Percentiles rank a stretch among this genome's conserved stretches.
phyloP scores from a whole-genome alignment of 1,139 yeast species.

The Yamadazyma sp. region DNA sequence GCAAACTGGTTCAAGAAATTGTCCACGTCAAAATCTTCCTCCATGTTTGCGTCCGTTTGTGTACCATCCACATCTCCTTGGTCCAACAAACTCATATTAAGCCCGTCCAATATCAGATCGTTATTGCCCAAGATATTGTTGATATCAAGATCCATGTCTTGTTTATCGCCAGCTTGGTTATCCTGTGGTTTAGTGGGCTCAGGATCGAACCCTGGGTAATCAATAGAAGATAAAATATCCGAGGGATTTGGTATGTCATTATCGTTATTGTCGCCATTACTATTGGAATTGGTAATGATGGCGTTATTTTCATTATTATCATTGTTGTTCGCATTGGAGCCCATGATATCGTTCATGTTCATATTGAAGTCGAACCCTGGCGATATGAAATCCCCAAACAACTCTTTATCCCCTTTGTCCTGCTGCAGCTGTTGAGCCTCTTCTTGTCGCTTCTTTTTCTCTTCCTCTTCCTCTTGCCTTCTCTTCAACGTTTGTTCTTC shows the following conservation, averaged over 20 bases:
- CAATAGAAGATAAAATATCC: slow-evolving; percentile 39
- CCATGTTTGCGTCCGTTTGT: slow-evolving; percentile 18
- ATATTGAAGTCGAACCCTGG: slow-evolving; percentile 33
- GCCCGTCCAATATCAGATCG: slow-evolving; percentile 45
- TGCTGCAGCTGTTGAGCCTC: slow-evolving; percentile 18
- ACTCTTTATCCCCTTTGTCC: slow-evolving; percentile 19
- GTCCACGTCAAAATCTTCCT: slow-evolving; percentile 48
- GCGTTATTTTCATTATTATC: slow-evolving; percentile 7
- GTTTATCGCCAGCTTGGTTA: slow-evolving; percentile 9
- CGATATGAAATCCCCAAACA: slow-evolving; percentile 23
- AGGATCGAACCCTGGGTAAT: slow-evolving; percentile 19
- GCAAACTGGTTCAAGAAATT: slow-evolving; percentile 49
- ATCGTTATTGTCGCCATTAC: slow-evolving; percentile 11
- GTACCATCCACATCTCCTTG: slow-evolving; percentile 15
- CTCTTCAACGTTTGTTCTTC: slow-evolving; percentile 18
- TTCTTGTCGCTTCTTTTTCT: slow-evolving; percentile 15
- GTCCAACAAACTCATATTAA: slow-evolving; percentile 44
- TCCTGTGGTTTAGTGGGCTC: slow-evolving; percentile 2
- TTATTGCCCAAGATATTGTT: slow-evolving; percentile 43
- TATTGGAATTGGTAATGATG: slow-evolving; percentile 7
- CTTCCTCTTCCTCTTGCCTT: slow-evolving; percentile 12
- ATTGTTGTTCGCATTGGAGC: slow-evolving; percentile 4
- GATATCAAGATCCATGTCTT: slow-evolving; percentile 37
- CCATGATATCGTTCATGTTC: slow-evolving; percentile 26
- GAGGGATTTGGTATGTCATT: slow-evolving; percentile 32